Percentiles rank a stretch among this genome's conserved stretches.
These are phyloP conservation scores for Penicillium robsamsonii DNA, from an alignment of 495 filamentous ascomycete genomes.

Conservation along the genomic window DNA sequence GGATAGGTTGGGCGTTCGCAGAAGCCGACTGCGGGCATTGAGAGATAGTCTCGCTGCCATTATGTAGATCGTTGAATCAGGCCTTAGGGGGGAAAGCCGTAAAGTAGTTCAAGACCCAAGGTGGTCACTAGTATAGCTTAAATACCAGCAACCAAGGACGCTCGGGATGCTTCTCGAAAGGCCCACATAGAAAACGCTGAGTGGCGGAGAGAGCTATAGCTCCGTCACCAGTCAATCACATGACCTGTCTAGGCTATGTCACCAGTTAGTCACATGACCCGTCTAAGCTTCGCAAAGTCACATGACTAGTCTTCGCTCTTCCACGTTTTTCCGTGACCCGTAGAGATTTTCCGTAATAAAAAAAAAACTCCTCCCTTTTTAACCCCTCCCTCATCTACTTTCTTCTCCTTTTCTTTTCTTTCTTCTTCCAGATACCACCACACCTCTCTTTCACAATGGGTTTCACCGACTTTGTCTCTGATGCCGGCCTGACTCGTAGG, in stretches of 20 bases:
- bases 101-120: background rate
- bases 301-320: conserved; percentile 21
- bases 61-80: conserved; percentile 1
- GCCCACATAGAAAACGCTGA: conserved; percentile 35
- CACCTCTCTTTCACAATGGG: conserved; percentile 66
- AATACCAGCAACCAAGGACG: conserved; percentile 20
- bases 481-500: conserved; percentile 83
- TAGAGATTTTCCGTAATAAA: conserved; percentile 30
- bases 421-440: conserved; percentile 23
- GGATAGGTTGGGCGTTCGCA: conserved; percentile 28
- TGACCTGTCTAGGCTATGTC: conserved; percentile 33
- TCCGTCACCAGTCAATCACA: conserved; percentile 37
- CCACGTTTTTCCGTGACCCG: conserved; percentile 11
- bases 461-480: conserved; percentile 88
- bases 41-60: conserved; percentile 43
- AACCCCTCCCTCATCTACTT: conserved; percentile 30
- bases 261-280: conserved; percentile 34
- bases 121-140: conserved; percentile 17
- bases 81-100: background rate
- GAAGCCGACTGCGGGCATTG: conserved; percentile 28
- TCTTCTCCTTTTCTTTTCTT: conserved; percentile 19
- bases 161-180: conserved; percentile 46
- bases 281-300: conserved; percentile 16
- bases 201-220: conserved; percentile 33
- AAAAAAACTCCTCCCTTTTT: conserved; percentile 34